Evolutionary conservation across 805 yeast genomes (phyloP), one percentile per base, ranked within the genome.

Genomic region (Ogataea chonburiensis): DNA sequence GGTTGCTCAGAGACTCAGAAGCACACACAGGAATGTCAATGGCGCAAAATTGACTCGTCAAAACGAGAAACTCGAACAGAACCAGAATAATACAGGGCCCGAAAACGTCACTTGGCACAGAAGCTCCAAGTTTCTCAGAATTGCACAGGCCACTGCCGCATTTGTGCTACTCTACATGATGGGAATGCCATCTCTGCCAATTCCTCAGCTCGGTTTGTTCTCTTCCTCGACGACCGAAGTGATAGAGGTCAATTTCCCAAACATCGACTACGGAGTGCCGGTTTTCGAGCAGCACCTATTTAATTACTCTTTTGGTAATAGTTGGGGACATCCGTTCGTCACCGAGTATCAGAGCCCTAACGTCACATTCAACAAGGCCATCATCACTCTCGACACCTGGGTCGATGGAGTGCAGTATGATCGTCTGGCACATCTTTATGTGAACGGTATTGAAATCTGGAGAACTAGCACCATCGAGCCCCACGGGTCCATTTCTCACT

Each of bases 391-490:
- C 33, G 66, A 73, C 34, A 75, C 79, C 7, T 55, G 70, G 10
- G 77, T 74, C 5, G 63, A 59, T 24, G 85, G 85, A 6, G 70
- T 75, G 10, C 87, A 81, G 53, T 79, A 75, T 47, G 86, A 81
- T 51, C 61, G 87, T 41, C 60, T 81, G 46, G 79, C 79, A 12
- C 81, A 81, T 55, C 64, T 85, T 29, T 80, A 71, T 48, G 58
- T 83, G 20, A 68, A 70, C 39, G 85, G 79, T 20, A 66, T 71
- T 11, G 84, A 84, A 45, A 63, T 86, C 24, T 86, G 95, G 95
- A 73, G 95, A 59, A 79, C 86, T 1, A 81, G 91, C 3, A 87
- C 95, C 3, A 78, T 84, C 11, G 95, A 86, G 59, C 95, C 95
- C 1, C 72, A 73, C 38, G 60, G 80, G 49, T 54, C 52, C 10